phyloP scores from a whole-genome alignment of 306 rosid genomes.

The Ormosia semicastrata region DNA sequence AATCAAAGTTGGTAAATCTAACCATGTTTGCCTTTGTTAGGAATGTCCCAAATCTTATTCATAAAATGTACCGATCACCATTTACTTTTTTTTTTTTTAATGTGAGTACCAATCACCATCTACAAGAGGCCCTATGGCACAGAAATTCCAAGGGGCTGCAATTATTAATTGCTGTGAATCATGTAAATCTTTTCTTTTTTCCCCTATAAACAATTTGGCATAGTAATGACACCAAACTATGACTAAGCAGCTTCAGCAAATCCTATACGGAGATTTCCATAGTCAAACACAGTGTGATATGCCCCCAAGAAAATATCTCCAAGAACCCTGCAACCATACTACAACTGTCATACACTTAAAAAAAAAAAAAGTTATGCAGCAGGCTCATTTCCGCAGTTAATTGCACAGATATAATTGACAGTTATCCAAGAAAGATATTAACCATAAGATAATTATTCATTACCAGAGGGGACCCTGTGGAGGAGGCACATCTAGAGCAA shows the following conservation, averaged over 20 bases:
- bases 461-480: constrained; percentile 88
- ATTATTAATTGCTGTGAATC: neutral
- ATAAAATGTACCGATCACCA: neutral
- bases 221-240: neutral
- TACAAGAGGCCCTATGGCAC: neutral
- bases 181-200: neutral
- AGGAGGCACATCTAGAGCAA: constrained; percentile 65
- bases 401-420: neutral
- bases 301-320: constrained; percentile 66
- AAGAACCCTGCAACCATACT: constrained; percentile 51
- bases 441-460: neutral
- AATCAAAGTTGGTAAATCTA: too few species aligned
- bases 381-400: neutral
- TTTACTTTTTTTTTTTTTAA: neutral
- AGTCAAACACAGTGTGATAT: constrained; percentile 70
- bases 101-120: neutral
- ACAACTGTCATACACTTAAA: neutral
- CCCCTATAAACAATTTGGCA: neutral
- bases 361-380: neutral
- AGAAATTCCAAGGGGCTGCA: neutral
- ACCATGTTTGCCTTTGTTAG: neutral
- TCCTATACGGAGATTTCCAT: constrained; percentile 56
- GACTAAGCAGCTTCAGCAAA: constrained; percentile 49
- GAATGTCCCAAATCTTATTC: neutral
- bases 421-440: neutral